Evolutionary conservation across 2,329 filamentous ascomycete species (phyloP).

Genomic region (Pseudocercospora fuligena): DNA sequence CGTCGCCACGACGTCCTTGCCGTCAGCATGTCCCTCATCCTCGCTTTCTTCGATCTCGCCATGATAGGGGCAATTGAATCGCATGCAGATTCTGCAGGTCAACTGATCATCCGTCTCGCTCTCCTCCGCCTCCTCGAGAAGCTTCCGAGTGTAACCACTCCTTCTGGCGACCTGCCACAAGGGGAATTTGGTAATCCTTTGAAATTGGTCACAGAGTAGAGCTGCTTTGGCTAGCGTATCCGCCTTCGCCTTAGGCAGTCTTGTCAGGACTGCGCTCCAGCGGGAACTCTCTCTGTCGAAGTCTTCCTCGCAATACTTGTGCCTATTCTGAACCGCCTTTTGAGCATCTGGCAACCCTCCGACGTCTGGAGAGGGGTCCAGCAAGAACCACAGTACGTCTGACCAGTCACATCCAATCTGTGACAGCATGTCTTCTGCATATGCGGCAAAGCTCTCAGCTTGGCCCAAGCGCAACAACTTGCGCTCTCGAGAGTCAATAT

Average conservation of each 20-base stretch:
- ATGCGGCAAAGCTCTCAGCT: conserved; percentile 42
- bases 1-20: conserved; percentile 30
- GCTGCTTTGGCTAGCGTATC: conserved; percentile 40
- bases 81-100: conserved; percentile 38
- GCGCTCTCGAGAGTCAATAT: conserved; percentile 35
- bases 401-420: conserved; percentile 44
- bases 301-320: conserved; percentile 39
- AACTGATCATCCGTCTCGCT: conserved; percentile 22
- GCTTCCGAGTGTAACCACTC: conserved; percentile 26
- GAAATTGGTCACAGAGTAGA: conserved; percentile 44
- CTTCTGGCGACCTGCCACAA: conserved; percentile 49
- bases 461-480: conserved; percentile 44
- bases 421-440: conserved; percentile 42
- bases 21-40: conserved; percentile 20
- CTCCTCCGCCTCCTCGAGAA: conserved; percentile 20
- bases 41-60: conserved; percentile 45
- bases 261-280: conserved; percentile 41
- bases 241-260: conserved; percentile 35
- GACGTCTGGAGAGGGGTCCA: conserved; percentile 39
- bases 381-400: conserved; percentile 46
- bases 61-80: conserved; percentile 46
- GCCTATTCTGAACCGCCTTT: conserved; percentile 27
- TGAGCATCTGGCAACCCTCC: conserved; percentile 27
- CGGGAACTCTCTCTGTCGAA: conserved; percentile 38
- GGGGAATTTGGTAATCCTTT: conserved; percentile 42